Evolutionary conservation across 495 filamentous ascomycete species (phyloP).

Genomic region (Podospora comata): DNA sequence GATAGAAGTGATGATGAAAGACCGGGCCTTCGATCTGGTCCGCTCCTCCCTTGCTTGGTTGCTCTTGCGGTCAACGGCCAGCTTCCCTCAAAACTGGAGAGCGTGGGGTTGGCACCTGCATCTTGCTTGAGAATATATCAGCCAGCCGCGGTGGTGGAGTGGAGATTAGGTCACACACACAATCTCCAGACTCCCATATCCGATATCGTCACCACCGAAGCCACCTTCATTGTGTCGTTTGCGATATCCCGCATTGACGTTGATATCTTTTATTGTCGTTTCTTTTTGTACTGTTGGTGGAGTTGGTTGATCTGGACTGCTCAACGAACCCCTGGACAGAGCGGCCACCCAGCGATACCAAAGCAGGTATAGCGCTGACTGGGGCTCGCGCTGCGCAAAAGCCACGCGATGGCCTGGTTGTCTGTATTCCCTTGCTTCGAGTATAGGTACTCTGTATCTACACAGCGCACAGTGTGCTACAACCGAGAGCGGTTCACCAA

Average conservation of each 20-base stretch:
- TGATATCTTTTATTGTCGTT: background rate
- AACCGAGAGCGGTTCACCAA: background rate
- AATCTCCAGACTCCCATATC: background rate
- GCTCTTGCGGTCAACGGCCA: background rate
- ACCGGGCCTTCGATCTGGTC: background rate
- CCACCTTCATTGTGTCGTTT: background rate
- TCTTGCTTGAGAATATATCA: background rate
- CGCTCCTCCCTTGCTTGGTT: too few relatives aligned
- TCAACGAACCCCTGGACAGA: background rate
- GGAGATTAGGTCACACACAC: background rate
- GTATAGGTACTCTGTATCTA: background rate
- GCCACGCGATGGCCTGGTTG: background rate
- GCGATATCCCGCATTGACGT: background rate
- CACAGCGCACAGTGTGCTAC: background rate
- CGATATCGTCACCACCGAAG: background rate
- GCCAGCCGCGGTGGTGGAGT: background rate
- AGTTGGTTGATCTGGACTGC: background rate
- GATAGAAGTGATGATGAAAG: background rate
- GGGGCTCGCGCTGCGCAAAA: background rate
- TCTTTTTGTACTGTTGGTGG: background rate
- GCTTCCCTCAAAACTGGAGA: background rate
- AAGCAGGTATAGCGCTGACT: conserved; percentile 1
- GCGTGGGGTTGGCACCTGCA: background rate
- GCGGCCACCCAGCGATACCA: background rate
- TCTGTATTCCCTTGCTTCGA: background rate